These are phyloP conservation scores for Neurospora crassa DNA, from an alignment of 2,329 filamentous ascomycete genomes.

Conservation along the genomic window DNA sequence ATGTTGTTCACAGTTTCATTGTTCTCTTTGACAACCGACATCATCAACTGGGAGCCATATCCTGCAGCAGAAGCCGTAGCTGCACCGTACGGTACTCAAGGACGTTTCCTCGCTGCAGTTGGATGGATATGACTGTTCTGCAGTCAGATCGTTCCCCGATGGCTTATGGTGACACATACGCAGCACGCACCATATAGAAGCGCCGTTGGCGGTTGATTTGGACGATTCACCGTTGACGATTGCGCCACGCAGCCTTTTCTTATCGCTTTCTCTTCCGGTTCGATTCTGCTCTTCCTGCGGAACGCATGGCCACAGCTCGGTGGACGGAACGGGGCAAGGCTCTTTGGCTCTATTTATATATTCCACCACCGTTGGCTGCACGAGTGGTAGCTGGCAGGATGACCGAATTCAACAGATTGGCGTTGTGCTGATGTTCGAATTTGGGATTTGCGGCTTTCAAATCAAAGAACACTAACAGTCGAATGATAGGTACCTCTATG, in stretches of 20 bases:
- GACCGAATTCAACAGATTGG: background rate
- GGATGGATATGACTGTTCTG: background rate
- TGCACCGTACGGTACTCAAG: background rate
- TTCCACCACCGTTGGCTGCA: background rate
- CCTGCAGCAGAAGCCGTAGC: background rate
- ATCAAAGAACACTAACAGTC: background rate
- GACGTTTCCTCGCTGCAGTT: no score
- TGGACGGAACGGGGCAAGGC: background rate
- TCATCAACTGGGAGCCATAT: background rate
- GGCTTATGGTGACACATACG: background rate
- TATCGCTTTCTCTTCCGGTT: background rate
- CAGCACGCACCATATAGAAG: background rate
- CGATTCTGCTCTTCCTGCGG: background rate
- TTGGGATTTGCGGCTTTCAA: background rate
- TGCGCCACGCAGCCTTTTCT: background rate
- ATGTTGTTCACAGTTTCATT: no score
- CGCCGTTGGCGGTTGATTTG: background rate
- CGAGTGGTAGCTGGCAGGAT: no score
- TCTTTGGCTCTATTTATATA: background rate
- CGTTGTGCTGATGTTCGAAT: background rate
- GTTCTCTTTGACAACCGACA: no score
- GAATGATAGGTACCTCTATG: no score
- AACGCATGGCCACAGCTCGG: background rate
- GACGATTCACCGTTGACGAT: background rate
- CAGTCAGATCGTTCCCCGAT: background rate